Conservation (phyloP, 352 stramenopile genomes). For the Phytophthora pistaciae region DNA sequence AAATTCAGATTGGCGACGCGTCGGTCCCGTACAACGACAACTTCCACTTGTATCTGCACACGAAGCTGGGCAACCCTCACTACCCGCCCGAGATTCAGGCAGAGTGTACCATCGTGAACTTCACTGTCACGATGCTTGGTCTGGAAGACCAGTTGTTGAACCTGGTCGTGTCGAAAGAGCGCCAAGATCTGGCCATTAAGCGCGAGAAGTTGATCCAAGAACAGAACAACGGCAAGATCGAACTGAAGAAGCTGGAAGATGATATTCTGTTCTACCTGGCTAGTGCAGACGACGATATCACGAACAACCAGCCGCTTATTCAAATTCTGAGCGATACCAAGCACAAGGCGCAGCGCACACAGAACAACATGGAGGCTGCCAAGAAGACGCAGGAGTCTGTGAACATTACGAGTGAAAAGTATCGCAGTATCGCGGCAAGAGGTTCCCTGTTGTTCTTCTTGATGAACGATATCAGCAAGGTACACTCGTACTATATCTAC, state of each 20-base stretch:
- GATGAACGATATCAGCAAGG: constrained; percentile 97
- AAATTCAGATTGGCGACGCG: constrained; percentile 95
- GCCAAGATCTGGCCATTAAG: constrained; percentile 83
- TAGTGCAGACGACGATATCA: constrained; percentile 97
- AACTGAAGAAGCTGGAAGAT: constrained; percentile 96
- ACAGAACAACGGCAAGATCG: constrained; percentile 97
- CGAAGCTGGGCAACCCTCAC: constrained; percentile 95
- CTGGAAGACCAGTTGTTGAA: constrained; percentile 95
- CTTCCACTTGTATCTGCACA: constrained; percentile 95
- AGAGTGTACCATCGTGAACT: constrained; percentile 96
- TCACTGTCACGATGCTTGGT: constrained; percentile 94
- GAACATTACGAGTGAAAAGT: constrained; percentile 96
- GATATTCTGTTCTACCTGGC: constrained; percentile 96
- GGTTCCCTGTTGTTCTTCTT: constrained; percentile 96
- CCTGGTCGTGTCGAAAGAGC: constrained; percentile 94
- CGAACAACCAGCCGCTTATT: constrained; percentile 97
- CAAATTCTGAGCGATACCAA: constrained; percentile 97
- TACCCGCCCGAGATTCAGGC: constrained; percentile 96
- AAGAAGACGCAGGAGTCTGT: constrained; percentile 95
- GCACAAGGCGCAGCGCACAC: constrained; percentile 91
- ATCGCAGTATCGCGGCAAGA: constrained; percentile 93
- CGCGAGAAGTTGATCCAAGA: constrained; percentile 94
- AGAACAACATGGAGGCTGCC: constrained; percentile 94
- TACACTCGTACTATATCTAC: constrained; percentile 98
- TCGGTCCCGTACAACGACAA: constrained; percentile 95